Base-by-base conservation (phyloP, 495 filamentous ascomycete species). In the Penicillium argentinense region DNA sequence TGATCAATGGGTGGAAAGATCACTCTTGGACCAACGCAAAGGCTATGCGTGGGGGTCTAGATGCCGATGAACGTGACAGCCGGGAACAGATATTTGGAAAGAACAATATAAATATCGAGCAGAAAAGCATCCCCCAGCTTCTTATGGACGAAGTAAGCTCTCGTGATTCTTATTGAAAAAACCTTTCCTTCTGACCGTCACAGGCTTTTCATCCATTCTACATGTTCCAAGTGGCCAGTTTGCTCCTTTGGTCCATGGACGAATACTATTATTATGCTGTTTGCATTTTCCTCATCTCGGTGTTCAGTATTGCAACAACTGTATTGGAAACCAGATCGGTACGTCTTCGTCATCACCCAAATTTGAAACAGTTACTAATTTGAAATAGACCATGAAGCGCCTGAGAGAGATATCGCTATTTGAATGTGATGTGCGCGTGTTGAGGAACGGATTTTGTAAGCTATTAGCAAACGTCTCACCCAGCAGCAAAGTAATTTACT, bases 171-270 rank as follows among this genome's bases (percentile, higher is more conserved):
- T n/a, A n/a, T n/a, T n/a, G n/a, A n/a, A n/a, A n/a, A n/a, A n/a
- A n/a, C n/a, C n/a, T n/a, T n/a, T n/a, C n/a, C n/a, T 36, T 60
- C 70, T 6, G 67, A 47, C 23, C 25, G 42, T 16, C 5, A 19
- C 14, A 93, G 86, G 89, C 86, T 3, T 89, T 99, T 62, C 93
- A 97, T 60, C 95, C 95, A 3, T 97, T 99, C 69, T 99, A 97
- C 59, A 84, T 97, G 26, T 99, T 99, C 67, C 95, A 99, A 63
- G 83, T 99, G 57, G 91, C 89, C 24, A 97, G 95, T 72, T 72
- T 99, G 44, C 64, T 93, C 36, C 83, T 99, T 4, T 99, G 95
- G 95, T 95, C 91, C 12, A 50, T 96, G 22, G 95, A 99, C 57
- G 73, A 91, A 53, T 99, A 99, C 58, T 97, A 96, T 56, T 97